Percentiles rank a stretch among this genome's conserved stretches.
Conservation (phyloP, 2,329 filamentous ascomycete genomes). For the Diaporthe sp. region DNA sequence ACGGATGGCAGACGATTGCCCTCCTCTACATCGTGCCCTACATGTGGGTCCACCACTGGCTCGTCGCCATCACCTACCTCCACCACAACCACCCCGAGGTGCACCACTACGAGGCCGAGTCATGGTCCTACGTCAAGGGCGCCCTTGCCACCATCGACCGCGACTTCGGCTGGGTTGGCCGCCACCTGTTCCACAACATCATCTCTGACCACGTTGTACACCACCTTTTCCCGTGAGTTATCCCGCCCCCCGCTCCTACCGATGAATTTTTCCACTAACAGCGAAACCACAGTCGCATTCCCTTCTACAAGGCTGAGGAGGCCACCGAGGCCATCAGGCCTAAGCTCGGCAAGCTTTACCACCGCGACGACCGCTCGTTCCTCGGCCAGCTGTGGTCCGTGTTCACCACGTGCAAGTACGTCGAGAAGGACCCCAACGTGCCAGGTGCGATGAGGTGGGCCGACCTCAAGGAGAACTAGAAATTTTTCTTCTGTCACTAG, state of each 20-base stretch:
- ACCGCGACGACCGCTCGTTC: constrained; percentile 55
- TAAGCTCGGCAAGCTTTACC: constrained; percentile 66
- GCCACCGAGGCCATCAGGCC: constrained; percentile 67
- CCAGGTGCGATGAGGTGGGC: constrained; percentile 51
- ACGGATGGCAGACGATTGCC: constrained; percentile 67
- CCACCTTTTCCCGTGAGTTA: constrained; percentile 66
- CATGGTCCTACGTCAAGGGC: constrained; percentile 72
- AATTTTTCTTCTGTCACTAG: not conserved
- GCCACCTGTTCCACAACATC: constrained; percentile 74
- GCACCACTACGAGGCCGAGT: constrained; percentile 67
- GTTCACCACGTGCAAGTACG: constrained; percentile 59
- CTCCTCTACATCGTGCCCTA: constrained; percentile 73
- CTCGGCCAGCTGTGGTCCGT: constrained; percentile 56
- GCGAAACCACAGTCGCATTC: constrained; percentile 54
- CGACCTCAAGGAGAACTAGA: constrained; percentile 37
- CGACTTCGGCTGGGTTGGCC: constrained; percentile 72
- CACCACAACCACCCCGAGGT: constrained; percentile 75
- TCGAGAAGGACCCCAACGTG: constrained; percentile 51
- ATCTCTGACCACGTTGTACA: constrained; percentile 73
- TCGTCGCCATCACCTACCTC: constrained; percentile 80
- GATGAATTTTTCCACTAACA: constrained; percentile 19
- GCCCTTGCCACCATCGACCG: constrained; percentile 73
- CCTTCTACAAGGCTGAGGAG: constrained; percentile 69
- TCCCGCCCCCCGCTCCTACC: not conserved
- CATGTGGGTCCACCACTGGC: constrained; percentile 78